Evolutionary conservation across 805 yeast genomes (phyloP), one percentile per base, ranked within the genome.

Genomic region (Candida tammaniensis): DNA sequence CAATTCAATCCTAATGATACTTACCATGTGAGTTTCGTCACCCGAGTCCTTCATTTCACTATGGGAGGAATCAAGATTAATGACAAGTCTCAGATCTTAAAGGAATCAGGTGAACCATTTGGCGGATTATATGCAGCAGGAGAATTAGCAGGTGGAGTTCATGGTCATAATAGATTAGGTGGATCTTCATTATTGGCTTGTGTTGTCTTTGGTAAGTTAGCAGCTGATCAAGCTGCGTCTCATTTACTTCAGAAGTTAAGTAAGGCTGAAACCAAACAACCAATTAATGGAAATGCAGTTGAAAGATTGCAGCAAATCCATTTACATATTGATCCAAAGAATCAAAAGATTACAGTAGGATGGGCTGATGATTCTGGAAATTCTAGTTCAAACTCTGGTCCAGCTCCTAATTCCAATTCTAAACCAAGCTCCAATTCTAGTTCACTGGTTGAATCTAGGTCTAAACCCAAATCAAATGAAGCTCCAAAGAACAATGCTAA

Each of bases 41-140:
- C 80, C 5, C 64, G 82, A 23, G 81, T 76, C 4, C 69, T 79
- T 23, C 86, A 79, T 52, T 79, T 77, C 54, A 76, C 85, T 7
- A 79, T 78, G 84, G 86, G 87, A 15, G 86, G 87, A 30, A 75
- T 77, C 4, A 69, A 70, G 52, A 74, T 78, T 36, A 67, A 76
- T 48, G 71, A 64, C 16, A 48, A 64, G 26, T 59, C 74, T 0
- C 68, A 68, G 36, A 76, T 75, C 1, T 30, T 69, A 11, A 75
- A 38, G 18, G 30, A 38, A 24, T 39, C 38, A 2, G 48, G 54
- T 13, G 46, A 26, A 26, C 45, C 64, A 7, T 56, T 72, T 3
- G 47, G 55, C 1, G 78, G 80, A 11, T 48, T 80, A 7, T 79
- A 64, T 51, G 85, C 85, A 0, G 75, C 74, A 14, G 87, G 86